A percentile compares a stretch with the other conserved stretches of the same genome.
Conservation (phyloP, 306 rosid species). For the Cyclanthera cordifolia region DNA sequence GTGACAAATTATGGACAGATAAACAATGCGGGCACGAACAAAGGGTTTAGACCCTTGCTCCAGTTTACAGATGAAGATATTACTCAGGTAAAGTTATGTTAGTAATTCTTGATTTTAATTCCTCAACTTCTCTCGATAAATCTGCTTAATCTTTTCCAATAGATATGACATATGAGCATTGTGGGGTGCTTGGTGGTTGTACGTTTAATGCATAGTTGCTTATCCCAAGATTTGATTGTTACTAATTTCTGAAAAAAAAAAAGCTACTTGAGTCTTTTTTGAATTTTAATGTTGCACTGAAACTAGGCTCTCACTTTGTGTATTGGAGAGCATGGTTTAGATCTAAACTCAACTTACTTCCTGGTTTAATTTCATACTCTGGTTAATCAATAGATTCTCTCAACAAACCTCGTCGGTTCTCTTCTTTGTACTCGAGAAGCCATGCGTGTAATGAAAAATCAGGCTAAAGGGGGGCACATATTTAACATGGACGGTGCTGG, state of each 20-base stretch:
- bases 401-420: slow-evolving; percentile 86
- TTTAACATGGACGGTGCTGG: slow-evolving; percentile 97
- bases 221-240: not conserved
- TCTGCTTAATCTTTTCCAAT: not conserved
- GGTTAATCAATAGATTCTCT: slow-evolving; percentile 52
- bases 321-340: not conserved
- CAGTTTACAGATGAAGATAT: slow-evolving; percentile 85
- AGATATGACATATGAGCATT: not conserved
- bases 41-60: slow-evolving; percentile 89
- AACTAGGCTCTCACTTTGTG: not conserved
- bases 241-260: not conserved
- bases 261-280: not conserved
- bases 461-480: slow-evolving; percentile 70
- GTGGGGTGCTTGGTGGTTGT: not conserved
- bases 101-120: not conserved
- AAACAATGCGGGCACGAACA: slow-evolving; percentile 85
- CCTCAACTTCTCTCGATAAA: not conserved
- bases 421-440: slow-evolving; percentile 90
- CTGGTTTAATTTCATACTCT: slow-evolving; percentile 5
- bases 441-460: slow-evolving; percentile 59
- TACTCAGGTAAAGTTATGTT: slow-evolving; percentile 44
- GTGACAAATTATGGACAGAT: slow-evolving; percentile 34
- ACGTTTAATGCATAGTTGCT: not conserved
- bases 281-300: not conserved
- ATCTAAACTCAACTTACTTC: not conserved